A percentile compares a stretch with the other conserved stretches of the same genome.
Evolutionary conservation across 495 filamentous ascomycete species (phyloP).

Genomic region (Trichoderma gamsii): DNA sequence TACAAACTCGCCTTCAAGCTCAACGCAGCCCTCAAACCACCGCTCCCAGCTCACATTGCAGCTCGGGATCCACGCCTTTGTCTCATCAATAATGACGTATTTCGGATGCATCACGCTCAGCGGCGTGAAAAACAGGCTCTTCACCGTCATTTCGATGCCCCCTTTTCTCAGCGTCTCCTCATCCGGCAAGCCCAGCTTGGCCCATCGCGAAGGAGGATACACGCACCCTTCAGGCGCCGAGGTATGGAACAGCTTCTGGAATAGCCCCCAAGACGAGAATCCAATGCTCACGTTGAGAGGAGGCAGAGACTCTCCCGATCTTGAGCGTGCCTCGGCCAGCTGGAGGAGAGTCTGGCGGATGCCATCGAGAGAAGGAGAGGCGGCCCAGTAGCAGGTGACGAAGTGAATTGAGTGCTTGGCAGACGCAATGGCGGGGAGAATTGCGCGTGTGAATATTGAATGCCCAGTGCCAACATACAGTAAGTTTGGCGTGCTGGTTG

Average conservation of each 20-base stretch:
- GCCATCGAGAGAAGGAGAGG: slow-evolving; percentile 45
- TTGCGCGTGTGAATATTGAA: slow-evolving; percentile 42
- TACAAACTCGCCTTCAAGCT: too few relatives aligned
- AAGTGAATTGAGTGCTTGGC: slow-evolving; percentile 60
- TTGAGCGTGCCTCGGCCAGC: slow-evolving; percentile 38
- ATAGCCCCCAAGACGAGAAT: slow-evolving; percentile 59
- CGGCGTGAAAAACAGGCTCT: slow-evolving; percentile 64
- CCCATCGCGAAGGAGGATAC: slow-evolving; percentile 53
- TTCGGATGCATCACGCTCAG: slow-evolving; percentile 76
- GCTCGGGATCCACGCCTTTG: too few relatives aligned
- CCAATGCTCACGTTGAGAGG: slow-evolving; percentile 50
- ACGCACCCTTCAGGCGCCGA: slow-evolving; percentile 47
- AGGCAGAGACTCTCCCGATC: slow-evolving; percentile 17
- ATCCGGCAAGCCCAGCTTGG: slow-evolving; percentile 53
- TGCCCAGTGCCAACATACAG: slow-evolving; percentile 55
- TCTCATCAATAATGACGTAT: slow-evolving; percentile 51
- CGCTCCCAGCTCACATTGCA: too few relatives aligned
- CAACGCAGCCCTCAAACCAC: too few relatives aligned
- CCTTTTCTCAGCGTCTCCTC: slow-evolving; percentile 39
- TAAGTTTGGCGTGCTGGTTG: slow-evolving; percentile 36
- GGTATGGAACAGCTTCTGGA: slow-evolving; percentile 66
- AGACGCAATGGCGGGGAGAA: slow-evolving; percentile 50
- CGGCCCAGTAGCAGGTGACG: slow-evolving; percentile 73
- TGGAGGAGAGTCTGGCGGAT: slow-evolving; percentile 43
- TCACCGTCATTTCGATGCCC: slow-evolving; percentile 57